phyloP scores from a whole-genome alignment of 2,329 filamentous ascomycete genomes.

The Lojkania enalia region DNA sequence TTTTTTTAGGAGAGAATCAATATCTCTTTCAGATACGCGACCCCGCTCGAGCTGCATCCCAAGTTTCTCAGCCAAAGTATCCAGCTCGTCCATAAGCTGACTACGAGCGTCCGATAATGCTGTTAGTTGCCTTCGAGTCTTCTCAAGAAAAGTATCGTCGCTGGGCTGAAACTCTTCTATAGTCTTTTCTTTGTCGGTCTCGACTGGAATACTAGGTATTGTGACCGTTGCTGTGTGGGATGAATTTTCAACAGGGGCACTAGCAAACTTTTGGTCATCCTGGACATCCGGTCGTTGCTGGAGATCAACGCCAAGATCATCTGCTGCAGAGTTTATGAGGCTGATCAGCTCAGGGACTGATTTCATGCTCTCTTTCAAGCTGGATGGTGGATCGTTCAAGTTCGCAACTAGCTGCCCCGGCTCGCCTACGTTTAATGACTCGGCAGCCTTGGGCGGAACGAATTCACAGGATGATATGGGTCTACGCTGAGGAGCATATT shows the following conservation, averaged over 20 bases:
- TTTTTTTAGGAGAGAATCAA: conserved; percentile 15
- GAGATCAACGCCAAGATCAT: conserved; percentile 41
- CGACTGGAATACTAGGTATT: not conserved
- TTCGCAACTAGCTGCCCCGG: conserved; percentile 31
- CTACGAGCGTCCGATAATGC: conserved; percentile 26
- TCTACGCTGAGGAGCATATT: conserved; percentile 6
- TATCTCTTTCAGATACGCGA: not conserved
- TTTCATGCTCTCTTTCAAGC: conserved; percentile 26
- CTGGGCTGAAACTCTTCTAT: conserved; percentile 10
- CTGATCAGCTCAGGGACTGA: conserved; percentile 42
- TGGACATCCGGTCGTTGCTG: conserved; percentile 21
- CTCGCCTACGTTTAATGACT: conserved; percentile 31
- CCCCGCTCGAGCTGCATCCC: not conserved
- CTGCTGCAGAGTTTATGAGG: conserved; percentile 41
- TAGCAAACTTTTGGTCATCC: conserved; percentile 31
- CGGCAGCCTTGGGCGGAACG: conserved; percentile 23
- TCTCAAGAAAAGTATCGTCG: conserved; percentile 24
- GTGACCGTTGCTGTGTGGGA: not conserved
- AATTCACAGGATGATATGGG: conserved; percentile 13
- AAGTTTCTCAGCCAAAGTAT: conserved; percentile 14
- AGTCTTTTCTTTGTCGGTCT: conserved; percentile 9
- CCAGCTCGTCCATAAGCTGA: conserved; percentile 30
- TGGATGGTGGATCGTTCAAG: conserved; percentile 34
- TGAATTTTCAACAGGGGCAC: conserved; percentile 23
- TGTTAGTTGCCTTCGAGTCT: conserved; percentile 23